Conservation (phyloP, 805 yeast species). For the Soucietia sequanensis region DNA sequence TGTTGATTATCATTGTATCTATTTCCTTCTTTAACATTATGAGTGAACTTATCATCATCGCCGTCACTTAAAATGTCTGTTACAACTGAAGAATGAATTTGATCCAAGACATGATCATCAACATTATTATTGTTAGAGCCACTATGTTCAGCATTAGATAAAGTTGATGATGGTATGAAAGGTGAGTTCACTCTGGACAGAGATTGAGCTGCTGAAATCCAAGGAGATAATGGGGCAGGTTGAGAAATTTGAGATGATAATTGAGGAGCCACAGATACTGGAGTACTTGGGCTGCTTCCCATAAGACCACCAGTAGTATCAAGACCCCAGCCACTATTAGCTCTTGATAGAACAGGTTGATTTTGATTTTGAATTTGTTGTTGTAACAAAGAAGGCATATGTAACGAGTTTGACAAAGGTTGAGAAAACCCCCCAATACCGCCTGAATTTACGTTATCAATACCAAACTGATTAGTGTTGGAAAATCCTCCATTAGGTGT, state of each 20-base stretch:
- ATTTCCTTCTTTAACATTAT: too few relatives aligned
- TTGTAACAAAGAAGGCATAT: slow-evolving; percentile 37
- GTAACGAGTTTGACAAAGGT: slow-evolving; percentile 8
- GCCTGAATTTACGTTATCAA: slow-evolving; percentile 18
- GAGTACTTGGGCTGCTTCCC: slow-evolving; percentile 27
- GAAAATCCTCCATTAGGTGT: slow-evolving; percentile 9
- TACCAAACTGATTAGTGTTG: slow-evolving; percentile 22
- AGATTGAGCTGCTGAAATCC: slow-evolving; percentile 31
- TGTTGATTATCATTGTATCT: not conserved
- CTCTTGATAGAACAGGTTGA: slow-evolving; percentile 31
- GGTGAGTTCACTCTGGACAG: slow-evolving; percentile 41
- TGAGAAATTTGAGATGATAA: slow-evolving; percentile 24
- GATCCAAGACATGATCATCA: slow-evolving; percentile 33
- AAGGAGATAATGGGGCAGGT: slow-evolving; percentile 42
- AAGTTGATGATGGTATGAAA: slow-evolving; percentile 25
- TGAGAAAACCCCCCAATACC: slow-evolving; percentile 13
- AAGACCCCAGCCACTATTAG: slow-evolving; percentile 41
- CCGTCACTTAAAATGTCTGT: slow-evolving; percentile 38
- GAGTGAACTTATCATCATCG: slow-evolving; percentile 7
- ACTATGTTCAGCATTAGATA: slow-evolving; percentile 5
- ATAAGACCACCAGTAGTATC: slow-evolving; percentile 21
- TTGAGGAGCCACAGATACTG: slow-evolving; percentile 23
- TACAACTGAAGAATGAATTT: slow-evolving; percentile 40
- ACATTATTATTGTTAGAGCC: slow-evolving; percentile 3
- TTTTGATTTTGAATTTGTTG: slow-evolving; percentile 29